Evolutionary conservation across 805 yeast species (phyloP).

Genomic region (Candida pseudofarinosa): DNA sequence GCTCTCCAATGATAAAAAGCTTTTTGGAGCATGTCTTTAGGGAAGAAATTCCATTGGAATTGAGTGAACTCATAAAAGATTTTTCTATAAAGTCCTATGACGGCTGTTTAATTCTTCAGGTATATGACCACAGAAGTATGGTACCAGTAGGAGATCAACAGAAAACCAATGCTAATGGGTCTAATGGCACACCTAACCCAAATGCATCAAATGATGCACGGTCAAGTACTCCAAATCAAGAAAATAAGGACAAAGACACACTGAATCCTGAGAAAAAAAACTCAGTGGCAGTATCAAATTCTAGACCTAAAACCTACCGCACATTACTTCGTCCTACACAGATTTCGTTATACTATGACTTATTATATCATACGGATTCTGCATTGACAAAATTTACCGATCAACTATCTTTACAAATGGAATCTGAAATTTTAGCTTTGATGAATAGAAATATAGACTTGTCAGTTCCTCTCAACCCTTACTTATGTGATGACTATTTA

Average conservation of each 20-base stretch:
- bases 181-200: background rate
- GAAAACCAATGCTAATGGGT: background rate
- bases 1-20: constrained; percentile 70
- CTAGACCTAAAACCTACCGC: constrained; percentile 69
- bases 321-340: constrained; percentile 79
- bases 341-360: constrained; percentile 76
- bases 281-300: constrained; percentile 8
- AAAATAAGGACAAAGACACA: constrained; percentile 9
- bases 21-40: constrained; percentile 75
- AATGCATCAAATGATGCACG: constrained; percentile 5
- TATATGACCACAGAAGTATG: constrained; percentile 76
- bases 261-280: constrained; percentile 5
- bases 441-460: constrained; percentile 76
- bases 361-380: constrained; percentile 77
- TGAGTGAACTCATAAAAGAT: constrained; percentile 85
- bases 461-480: constrained; percentile 71
- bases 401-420: constrained; percentile 72
- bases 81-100: constrained; percentile 82
- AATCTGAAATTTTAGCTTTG: constrained; percentile 77
- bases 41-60: constrained; percentile 84
- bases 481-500: constrained; percentile 42
- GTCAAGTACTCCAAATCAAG: background rate
- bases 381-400: constrained; percentile 75
- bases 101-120: constrained; percentile 81
- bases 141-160: constrained; percentile 10